Evolutionary conservation across 2,329 filamentous ascomycete genomes (phyloP).

Genomic region (Claviceps purpurea): DNA sequence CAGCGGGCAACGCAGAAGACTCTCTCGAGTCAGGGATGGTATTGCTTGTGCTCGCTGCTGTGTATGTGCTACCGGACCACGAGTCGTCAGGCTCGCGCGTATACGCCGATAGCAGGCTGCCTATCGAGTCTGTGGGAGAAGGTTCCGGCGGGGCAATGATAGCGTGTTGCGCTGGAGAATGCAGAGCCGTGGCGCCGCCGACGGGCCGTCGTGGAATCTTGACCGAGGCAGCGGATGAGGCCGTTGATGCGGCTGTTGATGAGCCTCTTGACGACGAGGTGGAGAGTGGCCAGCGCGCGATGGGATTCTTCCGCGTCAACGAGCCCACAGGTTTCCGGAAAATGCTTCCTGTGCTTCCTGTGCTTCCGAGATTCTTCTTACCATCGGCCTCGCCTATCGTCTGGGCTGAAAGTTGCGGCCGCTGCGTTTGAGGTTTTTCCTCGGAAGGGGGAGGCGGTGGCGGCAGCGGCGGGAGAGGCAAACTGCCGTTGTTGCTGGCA

Average conservation of each 20-base stretch:
- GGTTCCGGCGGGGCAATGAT: constrained; percentile 11
- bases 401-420: too few species aligned
- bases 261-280: neutral
- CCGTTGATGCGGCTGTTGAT: neutral
- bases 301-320: neutral
- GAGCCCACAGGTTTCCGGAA: constrained; percentile 11
- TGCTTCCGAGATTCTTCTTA: neutral
- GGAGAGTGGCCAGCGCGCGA: constrained; percentile 8
- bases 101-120: constrained; percentile 43
- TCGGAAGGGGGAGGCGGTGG: constrained; percentile 4
- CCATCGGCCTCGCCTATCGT: constrained; percentile 6
- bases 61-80: constrained; percentile 4
- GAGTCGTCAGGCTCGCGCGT: constrained; percentile 30
- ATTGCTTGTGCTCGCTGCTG: constrained; percentile 2
- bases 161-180: constrained; percentile 3
- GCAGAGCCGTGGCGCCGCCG: constrained; percentile 1
- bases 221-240: constrained; percentile 12
- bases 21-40: neutral
- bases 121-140: constrained; percentile 36
- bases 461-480: constrained; percentile 11
- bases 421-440: too few species aligned
- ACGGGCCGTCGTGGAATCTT: constrained; percentile 25
- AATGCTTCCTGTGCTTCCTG: constrained; percentile 6
- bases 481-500: constrained; percentile 12
- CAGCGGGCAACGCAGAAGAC: neutral